Evolutionary conservation across 805 yeast species (phyloP), one percentile per base, ranked within the genome.

Genomic region (Candida taoyuanica): DNA sequence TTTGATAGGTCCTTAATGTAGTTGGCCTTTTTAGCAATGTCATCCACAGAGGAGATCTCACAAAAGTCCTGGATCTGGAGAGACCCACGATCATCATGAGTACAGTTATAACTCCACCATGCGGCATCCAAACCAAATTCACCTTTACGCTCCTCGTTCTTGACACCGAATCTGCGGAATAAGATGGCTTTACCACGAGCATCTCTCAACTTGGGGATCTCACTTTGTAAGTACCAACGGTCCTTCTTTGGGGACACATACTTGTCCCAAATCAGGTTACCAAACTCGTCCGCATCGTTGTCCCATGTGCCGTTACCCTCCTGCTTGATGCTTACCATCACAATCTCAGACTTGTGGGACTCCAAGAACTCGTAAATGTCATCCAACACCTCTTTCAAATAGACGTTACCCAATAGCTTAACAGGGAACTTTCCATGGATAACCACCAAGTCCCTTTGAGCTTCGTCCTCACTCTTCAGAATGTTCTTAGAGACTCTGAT

Each of bases 381-480:
- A 0, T 71, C 59, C 48, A 84, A 65, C 3, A 69, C 70, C n/a
- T 65, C 67, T 7, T 58, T 53, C 40, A 84, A 68, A 48, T 71
- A 69, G 42, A 70, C 69, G 17, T 82, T 73, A 44, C 76, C 71
- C 21, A 78, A 71, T 30, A 81, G 61, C 37, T 71, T 72, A 29
- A 83, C 85, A 0, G 93, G 89, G 60, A 83, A 82, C 45, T 78
- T 78, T 31, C 88, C 88, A 55, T 83, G 91, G 42, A 78, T 74
- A 16, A 82, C 82, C 49, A 78, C 76, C 44, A 84, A 66, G 42
- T 78, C 77, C 44, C 73, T 70, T 27, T 59, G 60, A 8, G 56
- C 52, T 30, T 68, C 59, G 28, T 71, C 70, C 16, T 70, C 73
- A n/a, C 65, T 59, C 37, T 71, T 70, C 48, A 76, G 59, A 30